Base-by-base conservation (phyloP, 768 basidiomycete species). In the Mycena kentingensis region DNA sequence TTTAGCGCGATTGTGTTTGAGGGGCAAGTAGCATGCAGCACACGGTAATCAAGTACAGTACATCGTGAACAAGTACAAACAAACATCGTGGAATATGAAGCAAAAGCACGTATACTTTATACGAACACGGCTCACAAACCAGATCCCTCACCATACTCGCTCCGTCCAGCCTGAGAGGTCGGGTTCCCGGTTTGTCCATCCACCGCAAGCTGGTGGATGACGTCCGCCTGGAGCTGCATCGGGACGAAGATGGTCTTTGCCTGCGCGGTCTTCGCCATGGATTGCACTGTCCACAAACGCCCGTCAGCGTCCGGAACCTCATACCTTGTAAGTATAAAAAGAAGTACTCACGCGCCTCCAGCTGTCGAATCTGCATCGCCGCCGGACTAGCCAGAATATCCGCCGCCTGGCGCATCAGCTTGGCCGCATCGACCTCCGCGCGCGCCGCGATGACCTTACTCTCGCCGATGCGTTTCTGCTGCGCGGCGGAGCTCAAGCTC, bases 321-420 rank as follows among this genome's bases (percentile, higher is more conserved):
- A 41, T 4, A 36, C 8, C 36, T 8, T 15, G 34, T 49, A 37
- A 51, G 31, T 34, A 26, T 46, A 35, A 38, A 26, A 19, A 24
- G 18, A 50, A 34, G 1, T 6, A 78, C 79, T 62, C 57, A 80
- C 78, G 62, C 41, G 94, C 92, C 72, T 99, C 96, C 57, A 98
- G 81, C 68, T 98, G 96, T 55, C 96, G 80, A 68, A 98, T 98
- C 71, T 97, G 94, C 93, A 98, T 97, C 49, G 96, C 96, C 24
- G 96, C 95, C 8, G 93, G 93, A 11, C 87, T 90, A 27, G 93
- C 92, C 64, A 93, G 75, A 64, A 96, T 97, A 70, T 98, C 94
- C 49, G 94, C 94, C 15, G 95, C 95, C 70, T 96, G 93, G 57
- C 95, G 81, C 95, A 98, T 98, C 69, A 98, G 81, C 60, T 92